These are phyloP conservation scores for Leonotis leonurus DNA, from an alignment of 257 asterid genomes.

Conservation along the genomic window DNA sequence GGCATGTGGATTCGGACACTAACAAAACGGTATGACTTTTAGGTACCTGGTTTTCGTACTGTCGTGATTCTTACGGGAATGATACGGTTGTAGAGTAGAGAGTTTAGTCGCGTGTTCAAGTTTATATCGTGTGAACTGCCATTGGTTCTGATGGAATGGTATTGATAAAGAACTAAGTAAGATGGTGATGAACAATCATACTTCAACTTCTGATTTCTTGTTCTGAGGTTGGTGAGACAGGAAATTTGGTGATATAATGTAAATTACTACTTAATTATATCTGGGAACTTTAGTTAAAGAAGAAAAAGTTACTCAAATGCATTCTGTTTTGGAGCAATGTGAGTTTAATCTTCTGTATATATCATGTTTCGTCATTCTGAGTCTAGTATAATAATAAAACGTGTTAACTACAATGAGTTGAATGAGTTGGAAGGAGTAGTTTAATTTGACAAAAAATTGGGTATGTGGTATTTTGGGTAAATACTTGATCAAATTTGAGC, in stretches of 20 bases:
- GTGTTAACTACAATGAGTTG: no score
- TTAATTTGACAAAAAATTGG: no score
- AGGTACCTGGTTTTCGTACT: constrained; percentile 16
- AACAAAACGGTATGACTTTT: constrained; percentile 10
- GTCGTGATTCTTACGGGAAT: neutral
- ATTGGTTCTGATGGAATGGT: no score
- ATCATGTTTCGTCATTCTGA: neutral
- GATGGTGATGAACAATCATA: constrained; percentile 3
- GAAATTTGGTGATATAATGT: constrained; percentile 8
- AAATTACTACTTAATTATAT: neutral
- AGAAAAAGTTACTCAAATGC: neutral
- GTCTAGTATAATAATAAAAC: no score
- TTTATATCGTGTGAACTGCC: neutral
- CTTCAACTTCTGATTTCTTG: constrained; percentile 7
- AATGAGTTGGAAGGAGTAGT: no score
- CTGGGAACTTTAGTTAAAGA: neutral
- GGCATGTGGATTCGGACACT: constrained; percentile 13
- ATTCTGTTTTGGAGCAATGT: no score
- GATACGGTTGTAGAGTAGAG: constrained; percentile 17
- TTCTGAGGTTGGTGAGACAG: neutral
- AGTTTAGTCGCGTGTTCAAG: neutral
- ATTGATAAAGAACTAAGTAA: no score
- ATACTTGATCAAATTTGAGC: no score
- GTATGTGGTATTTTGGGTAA: no score
- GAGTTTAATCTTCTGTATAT: no score